These are phyloP conservation scores for Agaricus sinodeliciosus DNA, from an alignment of 768 basidiomycete genomes.

Conservation along the genomic window DNA sequence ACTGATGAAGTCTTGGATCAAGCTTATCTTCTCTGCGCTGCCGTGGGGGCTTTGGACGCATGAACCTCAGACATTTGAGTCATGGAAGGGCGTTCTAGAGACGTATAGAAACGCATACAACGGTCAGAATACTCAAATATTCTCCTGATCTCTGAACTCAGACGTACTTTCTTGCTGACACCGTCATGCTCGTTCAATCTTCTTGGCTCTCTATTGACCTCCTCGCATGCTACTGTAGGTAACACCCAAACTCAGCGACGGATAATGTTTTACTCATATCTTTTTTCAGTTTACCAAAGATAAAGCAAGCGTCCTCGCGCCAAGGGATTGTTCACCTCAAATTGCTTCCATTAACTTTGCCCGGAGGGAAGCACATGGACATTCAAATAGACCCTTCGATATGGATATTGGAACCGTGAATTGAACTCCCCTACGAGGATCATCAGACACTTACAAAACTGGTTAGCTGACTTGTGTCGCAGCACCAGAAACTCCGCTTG, in stretches of 20 bases:
- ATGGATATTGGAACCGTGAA: not conserved
- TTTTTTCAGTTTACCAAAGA: not conserved
- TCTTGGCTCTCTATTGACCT: not conserved
- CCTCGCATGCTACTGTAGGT: conserved; percentile 4
- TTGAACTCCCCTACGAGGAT: not conserved
- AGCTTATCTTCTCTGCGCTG: not conserved
- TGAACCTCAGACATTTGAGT: not conserved
- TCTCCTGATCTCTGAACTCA: not conserved
- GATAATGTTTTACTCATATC: not conserved
- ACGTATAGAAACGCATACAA: not conserved
- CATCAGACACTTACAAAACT: not conserved
- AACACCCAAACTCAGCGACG: not conserved
- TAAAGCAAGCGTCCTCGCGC: not conserved
- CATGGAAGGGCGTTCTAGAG: not conserved
- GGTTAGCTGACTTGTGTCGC: conserved; percentile 7
- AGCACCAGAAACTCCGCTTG: conserved; percentile 4
- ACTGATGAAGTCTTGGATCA: not conserved
- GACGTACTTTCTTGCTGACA: too few species aligned
- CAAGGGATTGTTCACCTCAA: conserved; percentile 7
- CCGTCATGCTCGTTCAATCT: too few species aligned
- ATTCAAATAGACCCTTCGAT: not conserved
- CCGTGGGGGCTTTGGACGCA: not conserved
- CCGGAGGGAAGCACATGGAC: conserved; percentile 7
- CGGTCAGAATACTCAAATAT: not conserved
- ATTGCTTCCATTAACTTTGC: conserved; percentile 6